Percentiles rank a stretch among this genome's conserved stretches.
phyloP scores from a whole-genome alignment of 306 rosid species.

The Gleditsia sinensis region DNA sequence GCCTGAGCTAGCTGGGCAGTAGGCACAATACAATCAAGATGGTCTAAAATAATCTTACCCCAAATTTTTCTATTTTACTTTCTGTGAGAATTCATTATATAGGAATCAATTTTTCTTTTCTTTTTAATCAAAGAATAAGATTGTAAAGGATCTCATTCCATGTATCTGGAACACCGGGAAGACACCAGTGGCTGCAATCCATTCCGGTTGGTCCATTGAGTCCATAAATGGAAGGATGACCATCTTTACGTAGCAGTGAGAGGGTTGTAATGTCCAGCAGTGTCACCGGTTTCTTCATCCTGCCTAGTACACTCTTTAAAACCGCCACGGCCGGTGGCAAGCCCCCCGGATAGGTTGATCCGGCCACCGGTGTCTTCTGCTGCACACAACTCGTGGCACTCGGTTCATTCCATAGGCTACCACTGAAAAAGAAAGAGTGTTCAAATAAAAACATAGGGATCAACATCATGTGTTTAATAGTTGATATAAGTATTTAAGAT shows the following conservation, averaged over 20 bases:
- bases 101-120: background rate
- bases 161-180: conserved; percentile 91
- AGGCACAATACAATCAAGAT: background rate
- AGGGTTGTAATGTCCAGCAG: conserved; percentile 75
- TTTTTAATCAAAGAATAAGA: conserved; percentile 42
- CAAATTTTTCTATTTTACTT: too few relatives aligned
- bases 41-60: too few relatives aligned
- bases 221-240: conserved; percentile 85
- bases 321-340: conserved; percentile 66
- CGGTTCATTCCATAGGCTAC: conserved; percentile 76
- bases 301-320: conserved; percentile 58
- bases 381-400: conserved; percentile 60
- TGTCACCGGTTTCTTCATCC: conserved; percentile 59
- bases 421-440: conserved; percentile 44
- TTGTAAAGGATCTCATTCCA: conserved; percentile 88
- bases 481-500: too few relatives aligned
- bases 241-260: conserved; percentile 82
- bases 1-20: too few relatives aligned
- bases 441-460: background rate
- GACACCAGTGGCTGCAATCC: conserved; percentile 98
- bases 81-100: too few relatives aligned
- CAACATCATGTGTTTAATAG: too few relatives aligned
- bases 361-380: conserved; percentile 58
- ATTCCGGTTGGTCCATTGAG: conserved; percentile 45
- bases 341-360: conserved; percentile 72